Conservation (phyloP, 2,329 filamentous ascomycete species). For the Claviceps monticola region DNA sequence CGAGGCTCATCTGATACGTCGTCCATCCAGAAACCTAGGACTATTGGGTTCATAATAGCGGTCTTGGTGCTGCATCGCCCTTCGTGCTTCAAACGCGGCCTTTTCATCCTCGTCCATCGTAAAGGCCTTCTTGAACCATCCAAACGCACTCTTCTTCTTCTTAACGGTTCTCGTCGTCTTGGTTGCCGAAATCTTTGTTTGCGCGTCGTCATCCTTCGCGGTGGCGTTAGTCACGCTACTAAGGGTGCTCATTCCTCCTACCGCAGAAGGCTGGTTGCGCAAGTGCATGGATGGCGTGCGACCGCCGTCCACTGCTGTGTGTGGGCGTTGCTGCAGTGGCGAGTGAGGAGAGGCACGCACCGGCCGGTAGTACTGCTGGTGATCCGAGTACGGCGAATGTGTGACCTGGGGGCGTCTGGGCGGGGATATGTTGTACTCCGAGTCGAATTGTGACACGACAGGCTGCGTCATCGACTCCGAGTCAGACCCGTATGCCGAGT, state of each 20-base stretch:
- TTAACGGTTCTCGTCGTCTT: conserved; percentile 32
- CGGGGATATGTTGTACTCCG: conserved; percentile 15
- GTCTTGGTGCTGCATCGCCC: conserved; percentile 29
- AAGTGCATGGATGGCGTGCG: conserved; percentile 24
- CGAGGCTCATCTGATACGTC: conserved; percentile 23
- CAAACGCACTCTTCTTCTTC: conserved; percentile 54
- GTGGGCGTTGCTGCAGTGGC: conserved; percentile 45
- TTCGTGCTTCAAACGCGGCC: conserved; percentile 43
- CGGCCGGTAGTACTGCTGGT: conserved; percentile 43
- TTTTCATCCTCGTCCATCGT: conserved; percentile 50
- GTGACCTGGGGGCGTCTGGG: conserved; percentile 12
- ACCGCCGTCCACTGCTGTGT: conserved; percentile 30
- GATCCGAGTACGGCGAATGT: conserved; percentile 22
- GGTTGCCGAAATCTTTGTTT: conserved; percentile 14
- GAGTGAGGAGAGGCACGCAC: conserved; percentile 50
- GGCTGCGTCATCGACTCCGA: conserved; percentile 24
- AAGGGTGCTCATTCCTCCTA: conserved; percentile 41
- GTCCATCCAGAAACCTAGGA: conserved; percentile 43
- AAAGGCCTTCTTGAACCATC: conserved; percentile 56
- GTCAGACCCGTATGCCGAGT: conserved; percentile 36
- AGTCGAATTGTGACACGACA: conserved; percentile 19
- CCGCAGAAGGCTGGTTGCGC: conserved; percentile 37
- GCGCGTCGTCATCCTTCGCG: conserved; percentile 24
- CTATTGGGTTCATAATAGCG: conserved; percentile 36
- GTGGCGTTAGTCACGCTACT: conserved; percentile 39